Evolutionary conservation across 2,329 filamentous ascomycete species (phyloP).

Genomic region (Neofusicoccum parvum): DNA sequence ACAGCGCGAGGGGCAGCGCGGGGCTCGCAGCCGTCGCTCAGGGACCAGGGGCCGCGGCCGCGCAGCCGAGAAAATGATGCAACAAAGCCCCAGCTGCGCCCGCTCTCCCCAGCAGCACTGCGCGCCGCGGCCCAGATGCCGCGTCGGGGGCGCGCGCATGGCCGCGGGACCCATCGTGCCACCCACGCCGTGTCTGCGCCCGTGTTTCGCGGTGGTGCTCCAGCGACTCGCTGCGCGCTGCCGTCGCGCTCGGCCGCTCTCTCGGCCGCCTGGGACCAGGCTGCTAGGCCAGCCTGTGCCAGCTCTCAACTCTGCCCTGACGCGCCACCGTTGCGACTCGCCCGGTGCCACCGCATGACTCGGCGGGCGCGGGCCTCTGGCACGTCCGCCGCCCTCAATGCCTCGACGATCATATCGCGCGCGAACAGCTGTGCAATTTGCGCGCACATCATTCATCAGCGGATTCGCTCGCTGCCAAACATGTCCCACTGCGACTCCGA

Average conservation of each 20-base stretch:
- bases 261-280: no score
- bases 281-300: no score
- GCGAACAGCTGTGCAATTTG: slow-evolving; percentile 1
- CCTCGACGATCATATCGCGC: slow-evolving; percentile 10
- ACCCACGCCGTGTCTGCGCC: no score
- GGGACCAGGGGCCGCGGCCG: neutral
- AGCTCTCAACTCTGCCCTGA: neutral
- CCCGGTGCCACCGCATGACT: slow-evolving; percentile 5
- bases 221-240: neutral
- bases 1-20: slow-evolving; percentile 1
- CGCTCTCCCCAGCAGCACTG: no score
- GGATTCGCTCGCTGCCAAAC: neutral
- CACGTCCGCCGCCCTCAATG: slow-evolving; percentile 13
- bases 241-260: neutral
- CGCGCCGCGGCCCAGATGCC: no score
- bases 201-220: no score
- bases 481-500: slow-evolving; percentile 11
- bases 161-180: no score
- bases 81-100: no score
- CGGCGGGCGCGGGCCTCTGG: neutral
- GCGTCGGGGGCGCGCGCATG: no score
- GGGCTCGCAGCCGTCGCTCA: neutral
- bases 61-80: no score
- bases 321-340: neutral
- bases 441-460: slow-evolving; percentile 8